Evolutionary conservation across 2,329 filamentous ascomycete species (phyloP).

Genomic region (Aspergillus sergii): DNA sequence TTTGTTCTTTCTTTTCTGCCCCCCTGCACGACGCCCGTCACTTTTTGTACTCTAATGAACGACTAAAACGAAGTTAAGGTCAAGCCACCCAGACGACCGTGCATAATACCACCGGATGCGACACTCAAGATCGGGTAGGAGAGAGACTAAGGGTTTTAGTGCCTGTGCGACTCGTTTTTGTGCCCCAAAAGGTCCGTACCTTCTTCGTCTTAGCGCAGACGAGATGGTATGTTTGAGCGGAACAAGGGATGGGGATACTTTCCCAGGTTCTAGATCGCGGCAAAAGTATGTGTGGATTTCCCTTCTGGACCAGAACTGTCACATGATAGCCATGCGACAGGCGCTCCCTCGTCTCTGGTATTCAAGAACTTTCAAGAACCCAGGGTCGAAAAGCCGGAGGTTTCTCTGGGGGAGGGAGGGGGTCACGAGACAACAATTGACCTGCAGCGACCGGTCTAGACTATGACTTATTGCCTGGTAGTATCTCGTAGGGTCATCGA

Average conservation of each 20-base stretch:
- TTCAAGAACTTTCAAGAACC: background rate
- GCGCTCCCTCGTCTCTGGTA: background rate
- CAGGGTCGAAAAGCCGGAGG: background rate
- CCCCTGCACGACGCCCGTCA: slow-evolving; percentile 5
- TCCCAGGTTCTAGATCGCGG: background rate
- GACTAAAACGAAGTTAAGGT: slow-evolving; percentile 2
- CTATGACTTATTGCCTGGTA: background rate
- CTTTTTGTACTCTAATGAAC: background rate
- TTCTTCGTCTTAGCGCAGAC: background rate
- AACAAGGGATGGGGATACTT: background rate
- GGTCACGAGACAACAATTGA: slow-evolving; percentile 3
- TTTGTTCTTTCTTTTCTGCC: background rate
- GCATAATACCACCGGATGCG: background rate
- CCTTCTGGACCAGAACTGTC: background rate
- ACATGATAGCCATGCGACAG: background rate
- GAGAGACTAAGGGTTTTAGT: background rate
- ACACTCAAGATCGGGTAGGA: background rate
- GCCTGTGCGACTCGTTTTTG: background rate
- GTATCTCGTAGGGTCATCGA: too few relatives aligned
- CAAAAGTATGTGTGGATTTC: background rate
- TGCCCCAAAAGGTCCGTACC: background rate
- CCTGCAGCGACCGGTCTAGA: slow-evolving; percentile 9
- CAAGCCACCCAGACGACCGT: background rate
- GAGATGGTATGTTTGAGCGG: background rate
- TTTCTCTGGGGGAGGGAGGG: background rate